Base-by-base conservation (phyloP, 768 basidiomycete genomes). In the Hygrophorus russula region DNA sequence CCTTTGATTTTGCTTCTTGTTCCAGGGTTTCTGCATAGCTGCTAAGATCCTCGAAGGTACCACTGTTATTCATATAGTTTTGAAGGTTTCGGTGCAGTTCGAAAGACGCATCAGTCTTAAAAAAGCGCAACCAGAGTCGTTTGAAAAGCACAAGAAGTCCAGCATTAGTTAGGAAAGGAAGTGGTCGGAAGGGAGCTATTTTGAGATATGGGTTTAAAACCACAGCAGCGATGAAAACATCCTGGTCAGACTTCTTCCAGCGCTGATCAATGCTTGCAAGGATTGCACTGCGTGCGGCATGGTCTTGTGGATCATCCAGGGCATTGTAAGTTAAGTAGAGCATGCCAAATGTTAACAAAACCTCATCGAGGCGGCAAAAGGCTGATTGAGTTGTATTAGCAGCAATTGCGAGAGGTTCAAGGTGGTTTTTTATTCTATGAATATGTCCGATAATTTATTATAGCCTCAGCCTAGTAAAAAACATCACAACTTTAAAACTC, bases 391-490 rank as follows among this genome's bases (percentile, higher is more conserved):
- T 53, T 20, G 60, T 42, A 42, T 62, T 61, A 8, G 53, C 47
- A 27, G 60, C 59, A 38, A 58, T 45, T 11, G 54, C 57, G 19
- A 65, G 56, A 14, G 63, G 64, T 20, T 52, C 36, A 11, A 64
- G 53, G 46, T 63, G 55, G 12, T 27, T 31, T 19, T 48, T 53
- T 39, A 62, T 55, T 14, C 61, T 64, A 42, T 14, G 43, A 9
- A 31, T 46, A 10, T 39, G 39, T 39, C 41, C 38, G 46, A 30
- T 32, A 18, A n/a, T n/a, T n/a, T n/a, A n/a, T n/a, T n/a, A n/a
- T n/a, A n/a, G n/a, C n/a, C n/a, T n/a, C n/a, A n/a, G n/a, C n/a
- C n/a, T n/a, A n/a, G n/a, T 28, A 12, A 29, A 31, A 9, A 20
- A 28, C 36, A 33, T n/a, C n/a, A n/a, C n/a, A n/a, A n/a, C n/a